Conservation (phyloP, 768 basidiomycete species). For the Tylopilus rubrobrunneus region DNA sequence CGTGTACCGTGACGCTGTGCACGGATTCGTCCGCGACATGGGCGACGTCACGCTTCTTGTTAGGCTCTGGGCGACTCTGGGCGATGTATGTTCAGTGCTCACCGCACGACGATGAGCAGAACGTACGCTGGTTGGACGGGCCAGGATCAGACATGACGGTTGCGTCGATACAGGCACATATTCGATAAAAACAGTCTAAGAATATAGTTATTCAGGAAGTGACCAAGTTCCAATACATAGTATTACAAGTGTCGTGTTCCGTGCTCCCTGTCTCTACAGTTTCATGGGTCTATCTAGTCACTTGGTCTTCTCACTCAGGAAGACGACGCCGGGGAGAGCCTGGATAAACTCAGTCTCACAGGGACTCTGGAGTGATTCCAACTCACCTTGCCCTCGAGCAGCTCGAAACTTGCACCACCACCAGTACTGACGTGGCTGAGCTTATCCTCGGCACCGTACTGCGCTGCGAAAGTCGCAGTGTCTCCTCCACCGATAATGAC, state of each 20-base stretch:
- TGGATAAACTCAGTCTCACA: conserved; percentile 29
- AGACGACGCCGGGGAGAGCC: conserved; percentile 89
- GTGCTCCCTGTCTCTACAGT: conserved; percentile 11
- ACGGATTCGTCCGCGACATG: conserved; percentile 14
- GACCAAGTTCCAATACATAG: background rate
- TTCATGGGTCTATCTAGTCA: conserved; percentile 10
- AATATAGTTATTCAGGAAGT: conserved; percentile 14
- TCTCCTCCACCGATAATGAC: conserved; percentile 97
- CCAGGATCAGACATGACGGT: conserved; percentile 14
- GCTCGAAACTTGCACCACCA: conserved; percentile 88
- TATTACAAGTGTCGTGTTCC: conserved; percentile 13
- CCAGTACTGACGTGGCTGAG: conserved; percentile 97
- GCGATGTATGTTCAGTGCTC: background rate
- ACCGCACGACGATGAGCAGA: background rate
- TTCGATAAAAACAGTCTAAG: conserved; percentile 19
- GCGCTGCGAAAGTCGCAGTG: conserved; percentile 94
- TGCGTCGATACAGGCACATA: background rate
- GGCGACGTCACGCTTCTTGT: conserved; percentile 19
- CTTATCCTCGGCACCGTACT: conserved; percentile 78
- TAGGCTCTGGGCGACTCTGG: conserved; percentile 9
- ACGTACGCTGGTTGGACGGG: conserved; percentile 17
- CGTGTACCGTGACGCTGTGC: conserved; percentile 3
- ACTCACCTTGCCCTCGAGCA: conserved; percentile 94
- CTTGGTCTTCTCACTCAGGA: conserved; percentile 70
- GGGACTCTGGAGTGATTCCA: background rate